Conservation (phyloP, 345 rosid genomes). For the Dipteronia dyeriana region DNA sequence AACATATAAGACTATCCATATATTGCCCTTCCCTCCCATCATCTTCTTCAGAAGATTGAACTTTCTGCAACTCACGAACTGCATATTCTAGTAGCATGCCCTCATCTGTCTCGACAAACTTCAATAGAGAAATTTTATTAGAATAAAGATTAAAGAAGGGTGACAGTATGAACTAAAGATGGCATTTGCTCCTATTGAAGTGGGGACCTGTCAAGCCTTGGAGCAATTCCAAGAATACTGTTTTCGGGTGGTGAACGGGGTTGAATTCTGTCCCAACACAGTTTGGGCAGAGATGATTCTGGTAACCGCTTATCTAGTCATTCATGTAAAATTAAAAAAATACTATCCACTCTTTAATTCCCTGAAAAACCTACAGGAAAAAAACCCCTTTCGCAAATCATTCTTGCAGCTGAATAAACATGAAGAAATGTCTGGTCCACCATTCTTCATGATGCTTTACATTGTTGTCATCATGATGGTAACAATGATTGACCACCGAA, state of each 20-base stretch:
- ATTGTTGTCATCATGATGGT: not conserved
- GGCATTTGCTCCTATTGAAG: not conserved
- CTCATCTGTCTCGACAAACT: slow-evolving; percentile 81
- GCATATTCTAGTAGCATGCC: slow-evolving; percentile 63
- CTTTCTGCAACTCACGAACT: slow-evolving; percentile 59
- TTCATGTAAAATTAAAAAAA: not conserved
- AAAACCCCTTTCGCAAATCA: not conserved
- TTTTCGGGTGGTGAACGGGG: not conserved
- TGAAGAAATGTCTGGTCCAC: not conserved
- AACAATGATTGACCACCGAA: not conserved
- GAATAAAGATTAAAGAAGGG: slow-evolving; percentile 6
- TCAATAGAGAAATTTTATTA: slow-evolving; percentile 35
- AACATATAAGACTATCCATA: slow-evolving; percentile 56
- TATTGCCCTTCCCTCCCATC: slow-evolving; percentile 58
- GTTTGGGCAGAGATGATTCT: not conserved
- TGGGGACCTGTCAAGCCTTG: not conserved
- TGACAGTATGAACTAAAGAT: not conserved
- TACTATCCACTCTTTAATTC: not conserved
- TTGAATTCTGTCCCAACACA: not conserved
- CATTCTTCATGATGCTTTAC: not conserved
- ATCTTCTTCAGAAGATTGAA: slow-evolving; percentile 43
- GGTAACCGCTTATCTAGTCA: not conserved
- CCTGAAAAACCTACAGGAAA: not conserved
- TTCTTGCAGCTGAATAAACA: not conserved
- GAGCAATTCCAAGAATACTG: not conserved